phyloP scores from a whole-genome alignment of 2,329 filamentous ascomycete genomes.

The Trichoderma afroharzianum region DNA sequence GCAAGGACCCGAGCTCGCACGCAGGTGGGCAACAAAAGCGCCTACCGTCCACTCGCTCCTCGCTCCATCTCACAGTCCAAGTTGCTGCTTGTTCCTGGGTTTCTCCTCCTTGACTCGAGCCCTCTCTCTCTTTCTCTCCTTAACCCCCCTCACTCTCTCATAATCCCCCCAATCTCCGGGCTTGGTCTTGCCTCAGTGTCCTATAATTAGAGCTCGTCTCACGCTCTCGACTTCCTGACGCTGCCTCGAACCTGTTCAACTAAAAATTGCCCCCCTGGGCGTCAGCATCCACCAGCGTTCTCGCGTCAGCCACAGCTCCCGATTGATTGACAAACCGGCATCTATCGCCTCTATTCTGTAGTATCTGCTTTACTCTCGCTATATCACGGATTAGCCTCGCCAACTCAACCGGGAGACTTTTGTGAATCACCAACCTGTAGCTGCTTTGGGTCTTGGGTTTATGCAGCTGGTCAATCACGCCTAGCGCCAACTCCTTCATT shows the following conservation, averaged over 20 bases:
- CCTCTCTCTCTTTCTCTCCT: background rate
- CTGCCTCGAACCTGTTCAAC: background rate
- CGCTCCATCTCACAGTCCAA: background rate
- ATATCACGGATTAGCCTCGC: slow-evolving; percentile 3
- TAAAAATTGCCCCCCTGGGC: background rate
- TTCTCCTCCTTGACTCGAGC: background rate
- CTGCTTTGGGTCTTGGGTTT: background rate
- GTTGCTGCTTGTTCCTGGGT: background rate
- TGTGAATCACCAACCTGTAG: slow-evolving; percentile 6
- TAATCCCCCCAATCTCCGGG: background rate
- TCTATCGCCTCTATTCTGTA: slow-evolving; percentile 1
- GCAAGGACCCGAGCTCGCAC: background rate
- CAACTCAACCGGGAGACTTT: background rate
- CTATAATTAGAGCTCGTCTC: background rate
- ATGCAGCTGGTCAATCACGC: background rate
- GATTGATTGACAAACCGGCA: background rate
- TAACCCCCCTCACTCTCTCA: background rate
- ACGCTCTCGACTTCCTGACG: background rate
- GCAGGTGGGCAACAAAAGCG: slow-evolving; percentile 9
- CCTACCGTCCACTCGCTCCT: slow-evolving; percentile 15
- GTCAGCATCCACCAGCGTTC: slow-evolving; percentile 12
- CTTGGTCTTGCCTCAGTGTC: background rate
- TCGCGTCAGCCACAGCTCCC: slow-evolving; percentile 8
- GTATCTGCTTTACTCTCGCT: slow-evolving; percentile 1
- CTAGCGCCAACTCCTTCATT: background rate